Base-by-base conservation (phyloP, 257 asterid genomes). In the Penstemon davidsonii region DNA sequence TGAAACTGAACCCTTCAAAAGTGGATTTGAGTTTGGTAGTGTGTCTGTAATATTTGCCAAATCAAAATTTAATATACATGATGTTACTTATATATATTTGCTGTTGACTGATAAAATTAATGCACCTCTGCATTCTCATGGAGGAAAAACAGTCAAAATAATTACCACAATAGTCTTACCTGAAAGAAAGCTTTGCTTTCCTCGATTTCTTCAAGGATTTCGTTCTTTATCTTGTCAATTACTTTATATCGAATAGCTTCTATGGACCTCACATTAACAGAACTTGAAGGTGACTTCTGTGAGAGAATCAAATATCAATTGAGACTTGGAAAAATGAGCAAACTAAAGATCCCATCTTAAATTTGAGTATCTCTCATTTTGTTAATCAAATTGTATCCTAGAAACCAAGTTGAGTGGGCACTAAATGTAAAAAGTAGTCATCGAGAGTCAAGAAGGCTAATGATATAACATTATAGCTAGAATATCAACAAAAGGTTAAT, bases 141-240 rank as follows among this genome's bases (percentile, higher is more conserved):
- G 58, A 49, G 0, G 40, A 13, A 55, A n/a, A 52, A 62, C 5
- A 50, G 59, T 47, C 9, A 37, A 10, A 60, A 68, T 41, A 64
- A 62, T 74, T 47, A 52, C 13, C 45, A 58, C 66, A 59, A 13
- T 65, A 51, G 64, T 39, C 75, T 74, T 67, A 88, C 98, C 95
- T 93, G 97, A 80, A 93, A 93, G 83, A 93, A 90, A 72, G 97
- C 94, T 82, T 69, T 85, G 87, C 97, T 90, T 77, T 93, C 98
- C 81, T 93, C 98, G 76, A 93, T 85, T 81, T 93, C 98, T 90
- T 93, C 98, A 52, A 93, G 85, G 74, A 86, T 83, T 81, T 88
- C 93, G 60, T 85, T 70, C 70, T 71, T 93, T 73, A 66, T 81
- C 79, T 75, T 70, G 83, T 90, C 90, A 62, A 88, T 83, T 60